Evolutionary conservation across 2,329 filamentous ascomycete genomes (phyloP).

Genomic region (Dendrostoma leiphaemia): DNA sequence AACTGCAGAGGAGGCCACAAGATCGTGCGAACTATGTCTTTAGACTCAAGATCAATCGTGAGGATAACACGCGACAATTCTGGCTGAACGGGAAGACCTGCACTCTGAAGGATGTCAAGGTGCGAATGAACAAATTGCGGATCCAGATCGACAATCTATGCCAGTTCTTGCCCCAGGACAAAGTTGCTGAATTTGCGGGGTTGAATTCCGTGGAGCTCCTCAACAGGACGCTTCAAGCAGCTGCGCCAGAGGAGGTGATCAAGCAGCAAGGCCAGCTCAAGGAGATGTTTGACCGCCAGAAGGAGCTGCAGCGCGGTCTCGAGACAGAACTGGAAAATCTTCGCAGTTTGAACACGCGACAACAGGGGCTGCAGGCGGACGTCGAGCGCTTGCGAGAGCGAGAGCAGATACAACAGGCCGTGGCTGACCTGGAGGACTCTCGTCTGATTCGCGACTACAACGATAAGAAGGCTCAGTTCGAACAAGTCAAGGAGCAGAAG

Average conservation of each 20-base stretch:
- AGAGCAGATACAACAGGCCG: constrained; percentile 61
- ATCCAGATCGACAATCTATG: constrained; percentile 98
- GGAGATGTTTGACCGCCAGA: constrained; percentile 66
- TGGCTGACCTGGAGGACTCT: constrained; percentile 63
- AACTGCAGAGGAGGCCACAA: constrained; percentile 66
- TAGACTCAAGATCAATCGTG: constrained; percentile 71
- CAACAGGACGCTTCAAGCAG: constrained; percentile 82
- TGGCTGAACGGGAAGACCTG: constrained; percentile 67
- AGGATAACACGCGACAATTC: constrained; percentile 80
- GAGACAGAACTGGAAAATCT: constrained; percentile 62
- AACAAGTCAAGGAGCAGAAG: constrained; percentile 53
- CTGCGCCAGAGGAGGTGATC: constrained; percentile 78
- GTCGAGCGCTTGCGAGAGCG: constrained; percentile 81
- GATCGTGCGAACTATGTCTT: constrained; percentile 69
- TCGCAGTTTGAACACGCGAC: constrained; percentile 66
- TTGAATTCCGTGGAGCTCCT: constrained; percentile 80
- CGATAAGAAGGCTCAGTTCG: constrained; percentile 46
- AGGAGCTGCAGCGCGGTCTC: constrained; percentile 56
- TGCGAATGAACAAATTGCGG: constrained; percentile 67
- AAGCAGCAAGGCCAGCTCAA: constrained; percentile 76
- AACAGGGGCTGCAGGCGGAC: constrained; percentile 72
- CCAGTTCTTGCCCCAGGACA: constrained; percentile 94
- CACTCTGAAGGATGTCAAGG: constrained; percentile 62
- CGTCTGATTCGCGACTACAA: constrained; percentile 66
- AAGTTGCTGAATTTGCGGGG: constrained; percentile 89